phyloP scores from a whole-genome alignment of 2,329 filamentous ascomycete genomes.

The Epichloe hybrida region DNA sequence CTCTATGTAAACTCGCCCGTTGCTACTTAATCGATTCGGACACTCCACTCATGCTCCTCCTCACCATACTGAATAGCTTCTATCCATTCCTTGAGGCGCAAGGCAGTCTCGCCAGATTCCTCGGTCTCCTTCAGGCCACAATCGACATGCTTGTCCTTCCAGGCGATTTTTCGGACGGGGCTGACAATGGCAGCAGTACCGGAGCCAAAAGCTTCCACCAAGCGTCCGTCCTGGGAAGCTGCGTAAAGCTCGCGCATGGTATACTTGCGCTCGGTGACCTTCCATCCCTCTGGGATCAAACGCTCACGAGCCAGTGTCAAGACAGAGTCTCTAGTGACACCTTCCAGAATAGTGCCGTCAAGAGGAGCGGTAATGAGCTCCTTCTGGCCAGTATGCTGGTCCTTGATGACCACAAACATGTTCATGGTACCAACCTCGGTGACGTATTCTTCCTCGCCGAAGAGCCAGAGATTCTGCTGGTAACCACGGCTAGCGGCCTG shows the following conservation, averaged over 20 bases:
- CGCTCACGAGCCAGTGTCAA: slow-evolving; percentile 75
- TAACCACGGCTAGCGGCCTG: slow-evolving; percentile 83
- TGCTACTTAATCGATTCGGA: slow-evolving; percentile 23
- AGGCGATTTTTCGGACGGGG: slow-evolving; percentile 79
- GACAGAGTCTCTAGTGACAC: slow-evolving; percentile 85
- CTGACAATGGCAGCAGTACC: slow-evolving; percentile 91
- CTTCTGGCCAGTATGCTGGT: slow-evolving; percentile 78
- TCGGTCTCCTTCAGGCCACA: slow-evolving; percentile 70
- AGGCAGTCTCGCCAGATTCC: slow-evolving; percentile 78
- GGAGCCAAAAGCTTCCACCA: slow-evolving; percentile 86
- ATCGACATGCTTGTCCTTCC: slow-evolving; percentile 67
- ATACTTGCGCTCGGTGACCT: slow-evolving; percentile 76
- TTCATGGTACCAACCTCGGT: slow-evolving; percentile 99
- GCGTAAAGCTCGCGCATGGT: slow-evolving; percentile 78
- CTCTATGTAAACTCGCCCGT: neutral
- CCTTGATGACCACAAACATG: slow-evolving; percentile 75
- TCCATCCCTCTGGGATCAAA: slow-evolving; percentile 77
- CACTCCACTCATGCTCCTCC: slow-evolving; percentile 84
- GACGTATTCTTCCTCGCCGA: slow-evolving; percentile 87
- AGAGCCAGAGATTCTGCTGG: slow-evolving; percentile 98
- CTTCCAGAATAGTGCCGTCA: slow-evolving; percentile 91
- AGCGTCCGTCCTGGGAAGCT: slow-evolving; percentile 67
- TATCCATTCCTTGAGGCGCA: slow-evolving; percentile 92
- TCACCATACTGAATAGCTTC: slow-evolving; percentile 92
- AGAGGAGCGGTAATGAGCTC: slow-evolving; percentile 91